These are phyloP conservation scores for Coemansia sp. DNA, from an alignment of 192 early-diverging fungal genomes.

Conservation along the genomic window DNA sequence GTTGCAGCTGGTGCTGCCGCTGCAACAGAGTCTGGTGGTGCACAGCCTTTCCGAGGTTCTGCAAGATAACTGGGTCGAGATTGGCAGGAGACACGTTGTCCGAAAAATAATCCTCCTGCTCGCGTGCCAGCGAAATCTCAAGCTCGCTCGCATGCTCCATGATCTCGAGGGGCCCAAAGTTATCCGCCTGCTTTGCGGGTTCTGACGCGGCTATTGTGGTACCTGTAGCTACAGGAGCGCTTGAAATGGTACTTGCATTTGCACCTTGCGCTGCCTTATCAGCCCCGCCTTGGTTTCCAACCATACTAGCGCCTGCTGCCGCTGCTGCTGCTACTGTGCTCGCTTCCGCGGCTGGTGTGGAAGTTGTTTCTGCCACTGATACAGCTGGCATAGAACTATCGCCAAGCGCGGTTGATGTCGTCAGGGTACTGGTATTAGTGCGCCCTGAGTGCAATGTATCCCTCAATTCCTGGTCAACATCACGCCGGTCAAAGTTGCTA, in stretches of 20 bases:
- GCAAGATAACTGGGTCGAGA: conserved; percentile 41
- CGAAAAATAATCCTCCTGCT: conserved; percentile 52
- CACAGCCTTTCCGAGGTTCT: conserved; percentile 46
- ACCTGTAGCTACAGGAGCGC: not conserved
- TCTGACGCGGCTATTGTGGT: not conserved
- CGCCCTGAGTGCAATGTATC: conserved; percentile 19
- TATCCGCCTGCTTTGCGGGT: conserved; percentile 5
- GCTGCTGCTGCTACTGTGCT: not conserved
- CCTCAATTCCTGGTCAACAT: not conserved
- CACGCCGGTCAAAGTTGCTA: not conserved
- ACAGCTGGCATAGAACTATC: not conserved
- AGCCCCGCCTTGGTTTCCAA: not conserved
- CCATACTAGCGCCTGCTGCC: not conserved
- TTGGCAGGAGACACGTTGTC: conserved; percentile 44
- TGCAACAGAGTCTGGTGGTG: conserved; percentile 46
- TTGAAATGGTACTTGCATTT: not conserved
- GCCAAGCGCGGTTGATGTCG: conserved; percentile 17
- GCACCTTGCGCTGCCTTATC: not conserved
- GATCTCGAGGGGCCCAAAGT: conserved; percentile 44
- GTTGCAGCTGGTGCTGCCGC: conserved; percentile 42
- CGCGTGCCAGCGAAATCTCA: conserved; percentile 50
- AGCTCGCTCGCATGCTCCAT: conserved; percentile 53
- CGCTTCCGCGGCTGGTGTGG: not conserved
- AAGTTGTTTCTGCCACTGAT: not conserved
- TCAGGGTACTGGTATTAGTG: conserved; percentile 31